phyloP scores from a whole-genome alignment of 768 basidiomycete genomes.

The Lactifluus volemus region DNA sequence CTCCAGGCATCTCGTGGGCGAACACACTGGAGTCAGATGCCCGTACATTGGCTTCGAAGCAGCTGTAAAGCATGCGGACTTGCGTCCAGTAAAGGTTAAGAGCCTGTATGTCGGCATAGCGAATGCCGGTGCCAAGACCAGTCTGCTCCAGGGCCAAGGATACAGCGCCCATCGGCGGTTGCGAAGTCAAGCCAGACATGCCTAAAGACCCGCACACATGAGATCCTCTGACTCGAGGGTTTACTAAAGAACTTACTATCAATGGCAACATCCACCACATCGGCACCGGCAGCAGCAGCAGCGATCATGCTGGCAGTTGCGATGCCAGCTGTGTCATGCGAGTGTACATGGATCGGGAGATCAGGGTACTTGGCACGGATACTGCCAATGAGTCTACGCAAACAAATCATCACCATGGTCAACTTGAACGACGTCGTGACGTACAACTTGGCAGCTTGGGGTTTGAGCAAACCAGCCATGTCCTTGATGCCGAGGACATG shows the following conservation, averaged over 20 bases:
- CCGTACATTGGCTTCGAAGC: conserved; percentile 97
- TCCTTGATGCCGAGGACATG: conserved; percentile 98
- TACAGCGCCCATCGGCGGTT: conserved; percentile 98
- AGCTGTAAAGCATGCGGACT: conserved; percentile 88
- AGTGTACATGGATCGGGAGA: conserved; percentile 98
- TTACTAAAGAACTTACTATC: conserved; percentile 58
- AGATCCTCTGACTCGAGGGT: conserved; percentile 7
- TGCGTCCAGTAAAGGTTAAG: conserved; percentile 98
- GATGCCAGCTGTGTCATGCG: conserved; percentile 98
- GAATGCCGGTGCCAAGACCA: conserved; percentile 87
- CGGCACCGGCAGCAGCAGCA: conserved; percentile 92
- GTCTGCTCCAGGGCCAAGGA: conserved; percentile 94
- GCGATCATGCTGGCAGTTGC: conserved; percentile 97
- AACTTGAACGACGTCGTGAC: conserved; percentile 24
- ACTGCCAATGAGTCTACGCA: conserved; percentile 73
- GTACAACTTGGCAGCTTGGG: conserved; percentile 84
- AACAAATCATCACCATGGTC: background rate
- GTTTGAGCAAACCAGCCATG: conserved; percentile 96
- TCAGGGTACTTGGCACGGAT: conserved; percentile 96
- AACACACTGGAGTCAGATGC: conserved; percentile 98
- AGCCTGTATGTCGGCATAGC: conserved; percentile 93
- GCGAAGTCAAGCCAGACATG: conserved; percentile 97
- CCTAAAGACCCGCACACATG: conserved; percentile 36
- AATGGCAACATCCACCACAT: conserved; percentile 96
- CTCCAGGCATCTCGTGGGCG: conserved; percentile 99